Base-by-base conservation (phyloP, 768 basidiomycete species). In the Chalciporus sphaerocephalus region DNA sequence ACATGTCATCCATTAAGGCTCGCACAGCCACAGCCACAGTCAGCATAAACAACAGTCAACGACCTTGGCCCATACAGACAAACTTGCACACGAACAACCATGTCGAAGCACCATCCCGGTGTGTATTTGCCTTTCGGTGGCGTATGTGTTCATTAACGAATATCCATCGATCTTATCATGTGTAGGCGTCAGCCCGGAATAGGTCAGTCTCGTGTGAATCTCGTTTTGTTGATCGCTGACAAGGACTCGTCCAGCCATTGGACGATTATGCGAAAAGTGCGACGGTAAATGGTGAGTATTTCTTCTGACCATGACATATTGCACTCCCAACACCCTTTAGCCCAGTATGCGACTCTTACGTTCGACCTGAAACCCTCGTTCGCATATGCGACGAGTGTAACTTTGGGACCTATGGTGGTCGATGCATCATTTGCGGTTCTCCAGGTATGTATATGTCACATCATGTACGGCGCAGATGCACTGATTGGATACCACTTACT, bases 321-420 rank as follows among this genome's bases (percentile, higher is more conserved):
- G 11, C 20, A 21, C 22, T 5, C 0, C 27, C 46, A 6, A 52
- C n/a, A 37, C 45, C 20, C 21, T 25, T 30, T 5, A 99, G 95
- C 66, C 95, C 95, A 8, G 91, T 97, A 36, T 99, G 95, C 73
- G 95, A 99, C 73, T 97, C 95, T 46, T 98, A 98, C 70, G 96
- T 99, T 52, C 82, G 96, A 57, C 96, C 96, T 58, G 94, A 95
- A 70, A 98, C 95, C 18, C 78, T 98, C 53, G 96, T 98, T 47
- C 82, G 95, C 52, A 97, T 97, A 55, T 99, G 96, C 67, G 96
- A 99, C 65, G 96, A 99, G 73, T 99, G 96, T 70, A 98, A 98
- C 68, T 99, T 98, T 71, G 91, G 93, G 55, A 95, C 92, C 36
- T 96, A 96, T 64, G 93, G 96, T 18, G 95, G 95, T 40, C 78